These are phyloP conservation scores for Scheffersomyces illinoinensis DNA, from an alignment of 1,139 yeast species.

Conservation along the genomic window DNA sequence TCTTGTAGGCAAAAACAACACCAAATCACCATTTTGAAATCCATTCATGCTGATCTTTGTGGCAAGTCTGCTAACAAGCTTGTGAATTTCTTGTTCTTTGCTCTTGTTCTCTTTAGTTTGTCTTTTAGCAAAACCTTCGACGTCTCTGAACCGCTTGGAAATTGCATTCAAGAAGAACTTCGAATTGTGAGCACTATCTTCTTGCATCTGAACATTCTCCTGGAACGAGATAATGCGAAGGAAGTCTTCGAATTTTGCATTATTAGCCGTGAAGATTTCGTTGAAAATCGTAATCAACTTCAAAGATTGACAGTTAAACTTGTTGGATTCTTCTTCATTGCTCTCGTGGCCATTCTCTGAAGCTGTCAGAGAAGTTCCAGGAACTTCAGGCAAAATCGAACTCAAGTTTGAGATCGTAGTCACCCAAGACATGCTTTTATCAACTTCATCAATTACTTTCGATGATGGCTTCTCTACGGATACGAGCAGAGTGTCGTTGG, in stretches of 20 bases:
- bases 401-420: slow-evolving; percentile 11
- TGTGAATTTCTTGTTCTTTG: slow-evolving; percentile 45
- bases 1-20: slow-evolving; percentile 78
- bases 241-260: slow-evolving; percentile 25
- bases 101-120: slow-evolving; percentile 72
- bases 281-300: slow-evolving; percentile 20
- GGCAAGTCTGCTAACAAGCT: slow-evolving; percentile 34
- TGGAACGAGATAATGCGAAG: slow-evolving; percentile 31
- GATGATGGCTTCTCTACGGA: slow-evolving; percentile 25
- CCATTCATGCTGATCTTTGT: slow-evolving; percentile 64
- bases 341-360: slow-evolving; percentile 9
- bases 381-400: slow-evolving; percentile 1
- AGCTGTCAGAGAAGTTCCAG: slow-evolving; percentile 1
- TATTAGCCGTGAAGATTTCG: slow-evolving; percentile 18
- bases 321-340: slow-evolving; percentile 10
- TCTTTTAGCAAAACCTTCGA: slow-evolving; percentile 87
- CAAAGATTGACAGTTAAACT: slow-evolving; percentile 16
- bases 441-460: slow-evolving; percentile 30
- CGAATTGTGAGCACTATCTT: slow-evolving; percentile 18
- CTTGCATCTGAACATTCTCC: slow-evolving; percentile 37
- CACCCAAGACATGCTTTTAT: slow-evolving; percentile 28
- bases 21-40: slow-evolving; percentile 73
- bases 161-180: slow-evolving; percentile 62
- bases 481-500: slow-evolving; percentile 18
- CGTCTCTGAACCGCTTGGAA: slow-evolving; percentile 79